Evolutionary conservation across 1,139 yeast species (phyloP).

Genomic region (Yarrowia galli): DNA sequence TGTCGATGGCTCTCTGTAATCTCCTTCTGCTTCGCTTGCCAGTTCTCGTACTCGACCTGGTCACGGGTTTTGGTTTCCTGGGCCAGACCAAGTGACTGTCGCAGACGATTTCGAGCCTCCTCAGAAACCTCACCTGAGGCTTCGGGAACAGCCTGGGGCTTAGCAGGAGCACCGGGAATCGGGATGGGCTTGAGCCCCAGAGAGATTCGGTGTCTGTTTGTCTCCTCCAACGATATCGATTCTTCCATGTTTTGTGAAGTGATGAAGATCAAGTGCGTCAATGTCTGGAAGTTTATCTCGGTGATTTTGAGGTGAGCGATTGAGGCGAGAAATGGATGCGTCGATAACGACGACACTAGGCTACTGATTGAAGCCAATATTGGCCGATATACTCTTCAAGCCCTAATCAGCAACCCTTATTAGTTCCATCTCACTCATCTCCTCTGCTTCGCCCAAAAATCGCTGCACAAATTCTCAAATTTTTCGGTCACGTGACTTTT

Average conservation of each 20-base stretch:
- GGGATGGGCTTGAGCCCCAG: constrained; percentile 53
- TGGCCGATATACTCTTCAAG: too few species aligned
- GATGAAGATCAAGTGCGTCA: constrained; percentile 5
- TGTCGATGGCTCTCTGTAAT: constrained; percentile 42
- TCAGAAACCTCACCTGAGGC: constrained; percentile 23
- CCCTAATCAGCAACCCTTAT: too few species aligned
- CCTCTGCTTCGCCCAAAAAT: too few species aligned
- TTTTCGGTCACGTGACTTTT: constrained; percentile 9
- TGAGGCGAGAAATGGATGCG: background rate
- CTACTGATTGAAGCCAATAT: background rate
- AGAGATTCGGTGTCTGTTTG: constrained; percentile 50
- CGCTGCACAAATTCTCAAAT: background rate
- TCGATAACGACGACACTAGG: background rate
- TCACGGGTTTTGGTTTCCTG: constrained; percentile 45
- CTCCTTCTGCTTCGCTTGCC: constrained; percentile 45
- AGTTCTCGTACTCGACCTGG: constrained; percentile 49
- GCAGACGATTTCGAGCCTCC: constrained; percentile 23
- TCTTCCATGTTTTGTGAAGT: constrained; percentile 35
- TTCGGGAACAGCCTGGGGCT: constrained; percentile 6
- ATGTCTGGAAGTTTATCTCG: constrained; percentile 6
- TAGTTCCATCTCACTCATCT: too few species aligned
- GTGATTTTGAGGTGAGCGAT: background rate
- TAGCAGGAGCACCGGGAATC: constrained; percentile 39
- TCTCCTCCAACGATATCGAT: constrained; percentile 50
- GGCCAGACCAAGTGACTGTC: constrained; percentile 36